phyloP scores from a whole-genome alignment of 164 flowering plant genomes.

The Litsea cubeba region DNA sequence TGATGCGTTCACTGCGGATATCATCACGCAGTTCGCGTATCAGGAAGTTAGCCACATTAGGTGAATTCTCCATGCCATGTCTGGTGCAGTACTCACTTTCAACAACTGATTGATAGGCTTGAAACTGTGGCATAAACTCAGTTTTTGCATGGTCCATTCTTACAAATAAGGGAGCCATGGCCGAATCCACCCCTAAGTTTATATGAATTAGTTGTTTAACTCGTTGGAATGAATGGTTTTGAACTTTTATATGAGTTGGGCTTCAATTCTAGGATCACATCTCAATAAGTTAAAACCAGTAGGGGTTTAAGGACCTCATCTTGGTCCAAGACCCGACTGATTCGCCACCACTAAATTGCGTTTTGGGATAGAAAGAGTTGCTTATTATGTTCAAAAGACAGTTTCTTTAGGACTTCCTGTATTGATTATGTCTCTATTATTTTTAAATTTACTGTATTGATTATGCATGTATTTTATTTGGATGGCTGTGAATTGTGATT shows the following conservation, averaged over 20 bases:
- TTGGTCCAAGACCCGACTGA: too few relatives aligned
- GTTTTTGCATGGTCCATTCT: too few relatives aligned
- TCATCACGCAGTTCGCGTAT: slow-evolving; percentile 55
- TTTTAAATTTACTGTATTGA: too few relatives aligned
- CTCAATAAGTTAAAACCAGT: too few relatives aligned
- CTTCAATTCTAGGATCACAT: too few relatives aligned
- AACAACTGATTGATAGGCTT: neutral
- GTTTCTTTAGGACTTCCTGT: neutral
- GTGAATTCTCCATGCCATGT: slow-evolving; percentile 18
- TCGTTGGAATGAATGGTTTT: too few relatives aligned
- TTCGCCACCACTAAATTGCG: neutral
- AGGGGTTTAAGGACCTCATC: too few relatives aligned
- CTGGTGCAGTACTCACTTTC: neutral
- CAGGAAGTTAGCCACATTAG: slow-evolving; percentile 85
- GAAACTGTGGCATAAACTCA: too few relatives aligned
- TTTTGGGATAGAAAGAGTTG: neutral
- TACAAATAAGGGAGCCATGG: too few relatives aligned
- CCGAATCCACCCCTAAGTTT: too few relatives aligned
- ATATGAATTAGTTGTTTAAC: too few relatives aligned
- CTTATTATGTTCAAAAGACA: neutral
- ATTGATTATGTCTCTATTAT: neutral
- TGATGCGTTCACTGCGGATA: slow-evolving; percentile 33
- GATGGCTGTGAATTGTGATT: neutral
- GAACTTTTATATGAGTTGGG: too few relatives aligned
- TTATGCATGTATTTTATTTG: neutral